Percentiles rank a stretch among this genome's conserved stretches.
Conservation (phyloP, 805 yeast genomes). For the Schizosaccharomyces cryophilus region DNA sequence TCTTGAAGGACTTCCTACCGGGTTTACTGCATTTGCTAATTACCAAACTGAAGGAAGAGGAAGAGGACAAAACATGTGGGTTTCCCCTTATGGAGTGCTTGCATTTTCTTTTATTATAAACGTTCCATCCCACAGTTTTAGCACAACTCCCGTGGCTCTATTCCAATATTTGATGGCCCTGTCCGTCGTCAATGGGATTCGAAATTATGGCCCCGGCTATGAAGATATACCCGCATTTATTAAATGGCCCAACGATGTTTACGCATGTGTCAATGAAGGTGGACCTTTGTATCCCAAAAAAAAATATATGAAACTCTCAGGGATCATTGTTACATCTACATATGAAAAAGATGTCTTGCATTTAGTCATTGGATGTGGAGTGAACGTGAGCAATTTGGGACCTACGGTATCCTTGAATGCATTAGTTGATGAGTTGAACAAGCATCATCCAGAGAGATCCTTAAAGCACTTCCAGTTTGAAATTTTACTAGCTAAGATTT, state of each 20-base stretch:
- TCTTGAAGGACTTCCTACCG: conserved; percentile 39
- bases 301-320: conserved; percentile 48
- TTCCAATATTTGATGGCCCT: conserved; percentile 65
- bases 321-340: conserved; percentile 62
- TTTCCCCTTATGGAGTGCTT: conserved; percentile 76
- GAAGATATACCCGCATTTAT: conserved; percentile 53
- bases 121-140: conserved; percentile 21
- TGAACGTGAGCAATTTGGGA: conserved; percentile 59
- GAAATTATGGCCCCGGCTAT: conserved; percentile 38
- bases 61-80: conserved; percentile 86
- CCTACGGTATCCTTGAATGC: conserved; percentile 77
- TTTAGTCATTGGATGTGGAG: conserved; percentile 65
- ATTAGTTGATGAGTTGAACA: conserved; percentile 39
- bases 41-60: conserved; percentile 82
- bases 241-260: conserved; percentile 95
- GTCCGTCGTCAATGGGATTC: conserved; percentile 59
- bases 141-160: conserved; percentile 39
- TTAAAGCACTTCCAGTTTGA: conserved; percentile 25
- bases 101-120: conserved; percentile 54
- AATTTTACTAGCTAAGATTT: conserved; percentile 37
- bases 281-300: conserved; percentile 8
- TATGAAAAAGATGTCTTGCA: conserved; percentile 33
- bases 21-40: conserved; percentile 44
- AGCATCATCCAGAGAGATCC: conserved; percentile 18
- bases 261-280: conserved; percentile 21